Conservation (phyloP, 208 protist genomes). For the Phytomonas sp. region DNA sequence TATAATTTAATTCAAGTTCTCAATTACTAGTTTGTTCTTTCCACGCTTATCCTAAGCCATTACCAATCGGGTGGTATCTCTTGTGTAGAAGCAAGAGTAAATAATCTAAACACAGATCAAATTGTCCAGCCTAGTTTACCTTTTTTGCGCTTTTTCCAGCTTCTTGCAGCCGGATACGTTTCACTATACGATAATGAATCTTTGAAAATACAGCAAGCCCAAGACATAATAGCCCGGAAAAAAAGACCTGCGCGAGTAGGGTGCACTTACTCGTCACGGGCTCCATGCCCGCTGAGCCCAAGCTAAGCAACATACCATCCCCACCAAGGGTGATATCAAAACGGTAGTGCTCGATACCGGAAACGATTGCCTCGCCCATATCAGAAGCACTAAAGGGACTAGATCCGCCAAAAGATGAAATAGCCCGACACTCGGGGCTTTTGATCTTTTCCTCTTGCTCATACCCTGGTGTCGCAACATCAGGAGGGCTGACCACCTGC, state of each 20-base stretch:
- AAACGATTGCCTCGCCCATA: conserved; percentile 43
- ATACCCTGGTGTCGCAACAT: conserved; percentile 80
- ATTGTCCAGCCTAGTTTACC: conserved; percentile 10
- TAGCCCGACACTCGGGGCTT: conserved; percentile 68
- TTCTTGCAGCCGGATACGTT: conserved; percentile 24
- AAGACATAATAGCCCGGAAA: conserved; percentile 45
- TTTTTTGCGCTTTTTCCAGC: conserved; percentile 14
- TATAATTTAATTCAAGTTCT: not conserved
- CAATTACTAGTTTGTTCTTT: not conserved
- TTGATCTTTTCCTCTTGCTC: conserved; percentile 77
- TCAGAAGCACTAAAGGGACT: conserved; percentile 37
- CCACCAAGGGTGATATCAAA: conserved; percentile 72
- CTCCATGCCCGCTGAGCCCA: conserved; percentile 53
- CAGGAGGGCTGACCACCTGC: conserved; percentile 77
- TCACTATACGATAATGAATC: conserved; percentile 76
- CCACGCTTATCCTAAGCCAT: not conserved
- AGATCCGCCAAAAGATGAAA: conserved; percentile 65
- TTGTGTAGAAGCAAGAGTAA: not conserved
- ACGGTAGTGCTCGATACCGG: conserved; percentile 54
- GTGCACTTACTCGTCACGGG: conserved; percentile 41
- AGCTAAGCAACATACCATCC: conserved; percentile 49
- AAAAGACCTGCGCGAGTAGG: conserved; percentile 34
- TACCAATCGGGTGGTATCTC: not conserved
- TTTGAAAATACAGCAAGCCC: conserved; percentile 47
- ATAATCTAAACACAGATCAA: not conserved